phyloP scores from a whole-genome alignment of 2,329 filamentous ascomycete genomes.

The Aspergillus pseudoterreus region DNA sequence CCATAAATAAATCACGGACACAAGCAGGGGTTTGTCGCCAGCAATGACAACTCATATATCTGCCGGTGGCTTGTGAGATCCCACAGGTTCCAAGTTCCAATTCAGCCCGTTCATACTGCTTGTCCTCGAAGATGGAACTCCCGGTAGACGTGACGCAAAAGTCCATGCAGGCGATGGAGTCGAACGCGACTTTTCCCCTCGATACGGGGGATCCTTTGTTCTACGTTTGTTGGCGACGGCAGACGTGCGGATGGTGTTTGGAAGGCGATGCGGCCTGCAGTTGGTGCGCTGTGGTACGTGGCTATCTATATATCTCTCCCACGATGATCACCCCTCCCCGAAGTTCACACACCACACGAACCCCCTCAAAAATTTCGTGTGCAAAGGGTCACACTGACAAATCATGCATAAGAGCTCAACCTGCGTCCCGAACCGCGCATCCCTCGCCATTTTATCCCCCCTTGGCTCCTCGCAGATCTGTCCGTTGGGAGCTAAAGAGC shows the following conservation, averaged over 20 bases:
- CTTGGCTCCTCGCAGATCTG: conserved; percentile 34
- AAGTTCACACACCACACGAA: not conserved
- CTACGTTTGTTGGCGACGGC: conserved; percentile 33
- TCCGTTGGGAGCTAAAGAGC: conserved; percentile 36
- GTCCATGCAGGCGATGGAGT: not conserved
- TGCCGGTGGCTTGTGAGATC: no score
- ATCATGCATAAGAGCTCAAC: conserved; percentile 30
- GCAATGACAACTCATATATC: no score
- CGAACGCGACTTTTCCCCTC: conserved; percentile 1
- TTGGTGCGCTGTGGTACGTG: conserved; percentile 37
- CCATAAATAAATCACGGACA: not conserved
- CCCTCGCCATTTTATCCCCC: conserved; percentile 37
- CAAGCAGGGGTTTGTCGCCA: no score
- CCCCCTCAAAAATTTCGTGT: not conserved
- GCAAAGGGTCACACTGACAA: not conserved
- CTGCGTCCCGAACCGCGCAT: conserved; percentile 37
- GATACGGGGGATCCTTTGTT: conserved; percentile 14
- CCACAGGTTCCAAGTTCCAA: no score
- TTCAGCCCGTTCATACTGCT: no score
- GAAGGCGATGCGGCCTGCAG: conserved; percentile 31
- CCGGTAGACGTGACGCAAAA: no score
- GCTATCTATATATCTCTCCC: not conserved
- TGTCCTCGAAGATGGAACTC: no score
- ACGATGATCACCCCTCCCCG: not conserved
- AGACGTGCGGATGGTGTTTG: conserved; percentile 33